Base-by-base conservation (phyloP, 306 rosid genomes). In the Lathyrus oleraceus region DNA sequence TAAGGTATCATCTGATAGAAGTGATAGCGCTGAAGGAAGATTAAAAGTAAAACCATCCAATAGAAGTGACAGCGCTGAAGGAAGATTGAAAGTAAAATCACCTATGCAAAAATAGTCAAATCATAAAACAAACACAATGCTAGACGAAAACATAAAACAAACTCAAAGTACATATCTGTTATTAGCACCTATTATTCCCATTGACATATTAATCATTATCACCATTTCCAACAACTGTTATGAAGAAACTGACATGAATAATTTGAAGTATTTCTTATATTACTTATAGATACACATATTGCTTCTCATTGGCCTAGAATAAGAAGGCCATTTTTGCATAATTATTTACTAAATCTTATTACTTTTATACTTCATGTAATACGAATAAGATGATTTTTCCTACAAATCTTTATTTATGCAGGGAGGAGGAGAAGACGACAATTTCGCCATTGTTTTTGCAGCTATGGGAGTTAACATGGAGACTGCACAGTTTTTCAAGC, bases 391-490 rank as follows among this genome's bases (percentile, higher is more conserved):
- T 61, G 16, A 6, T 27, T 39, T 60, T 66, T 58, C 68, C 82
- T n/a, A 65, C 67, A 62, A n/a, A 49, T 40, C 5, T 58, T 58
- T 20, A 86, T 70, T 71, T 80, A 40, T 83, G 64, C 87, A 95
- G 99, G 88, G 61, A 61, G 82, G 65, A 61, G 82, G 39, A 25
- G 92, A 79, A 81, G 99, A 91, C 25, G 99, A 95, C 87, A 91
- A 95, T 74, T 95, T 95, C 76, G 99, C 99, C 80, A 95, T 91
- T 79, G 99, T 94, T 74, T 95, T 95, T 86, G 99, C 99, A 13
- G 99, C 99, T 77, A 95, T 95, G 99, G 99, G 99, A 74, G 99
- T 95, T 72, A 95, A 95, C 83, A 95, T 95, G 99, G 99, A 95
- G 83, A 87, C 99, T 65, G 99, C 99, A 19, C 99, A 95, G 83